Evolutionary conservation across 2,329 filamentous ascomycete genomes (phyloP), one percentile per base, ranked within the genome.

Genomic region (Lachnellula willkommii): DNA sequence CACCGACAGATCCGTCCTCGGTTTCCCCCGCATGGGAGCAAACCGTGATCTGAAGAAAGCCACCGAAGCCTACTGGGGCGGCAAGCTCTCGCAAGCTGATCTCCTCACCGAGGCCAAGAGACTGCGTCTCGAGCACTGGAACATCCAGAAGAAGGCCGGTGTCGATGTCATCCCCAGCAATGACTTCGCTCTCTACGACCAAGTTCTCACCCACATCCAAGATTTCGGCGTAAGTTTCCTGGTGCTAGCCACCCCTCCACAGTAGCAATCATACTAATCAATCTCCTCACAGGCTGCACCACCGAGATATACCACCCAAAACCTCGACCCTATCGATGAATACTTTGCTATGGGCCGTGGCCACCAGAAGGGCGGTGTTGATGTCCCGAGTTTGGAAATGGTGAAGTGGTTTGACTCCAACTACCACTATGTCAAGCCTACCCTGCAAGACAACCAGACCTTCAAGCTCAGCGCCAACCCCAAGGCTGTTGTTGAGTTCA

Each of bases 331-430:
- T 65, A 80, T 99, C 74, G 94, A 99, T 79, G 87, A 95, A 80
- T 97, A 96, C 87, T 99, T 99, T 73, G 94, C 94, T 77, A 96
- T 99, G 90, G 94, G 94, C 72, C 90, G 94, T 87, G 94, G 94
- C 73, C 92, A 95, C 79, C 94, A 99, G 80, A 95, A 90, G 85
- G 84, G 86, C 72, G 84, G 89, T 75, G 82, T 97, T 68, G 94
- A 99, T 76, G 94, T 97, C 65, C 90, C 93, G 68, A 84, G 82
- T 71, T 80, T 96, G 77, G 94, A 99, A 84, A 99, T 99, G 94
- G 94, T 99, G 70, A 99, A 99, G 84, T 99, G 94, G 94, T 99
- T 99, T 74, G 94, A 99, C 83, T 96, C 91, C 65, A 99, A 99
- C 88, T 99, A 99, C 87, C 94, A 97, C 84, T 99, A 99, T 77